Conservation (phyloP, 2,329 filamentous ascomycete species). For the Trichoderma hamatum region DNA sequence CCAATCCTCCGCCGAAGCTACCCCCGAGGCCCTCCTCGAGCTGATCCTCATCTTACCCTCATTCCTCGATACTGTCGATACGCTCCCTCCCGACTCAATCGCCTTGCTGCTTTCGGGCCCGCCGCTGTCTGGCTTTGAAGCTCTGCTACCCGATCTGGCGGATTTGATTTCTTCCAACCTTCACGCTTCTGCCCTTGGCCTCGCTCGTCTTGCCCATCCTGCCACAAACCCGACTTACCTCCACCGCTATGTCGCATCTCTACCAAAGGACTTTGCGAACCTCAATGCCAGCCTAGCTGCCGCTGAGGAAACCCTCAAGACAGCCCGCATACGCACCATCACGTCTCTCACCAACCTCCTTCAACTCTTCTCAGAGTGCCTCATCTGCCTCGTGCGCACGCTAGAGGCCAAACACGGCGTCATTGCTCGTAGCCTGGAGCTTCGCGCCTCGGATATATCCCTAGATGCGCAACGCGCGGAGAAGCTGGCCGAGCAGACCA, state of each 20-base stretch:
- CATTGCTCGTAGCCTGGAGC: conserved; percentile 54
- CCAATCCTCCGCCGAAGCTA: conserved; percentile 30
- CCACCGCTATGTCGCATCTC: conserved; percentile 58
- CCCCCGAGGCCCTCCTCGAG: conserved; percentile 53
- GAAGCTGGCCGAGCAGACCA: conserved; percentile 42
- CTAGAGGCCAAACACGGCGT: conserved; percentile 60
- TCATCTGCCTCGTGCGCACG: conserved; percentile 50
- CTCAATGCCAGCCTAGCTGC: conserved; percentile 42
- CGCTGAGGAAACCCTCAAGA: conserved; percentile 41
- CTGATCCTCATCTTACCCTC: conserved; percentile 59
- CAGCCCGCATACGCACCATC: conserved; percentile 46
- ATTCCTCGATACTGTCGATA: conserved; percentile 45
- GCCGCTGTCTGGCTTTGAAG: conserved; percentile 52
- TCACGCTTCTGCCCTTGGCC: conserved; percentile 50
- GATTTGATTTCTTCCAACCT: conserved; percentile 54
- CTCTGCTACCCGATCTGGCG: conserved; percentile 52
- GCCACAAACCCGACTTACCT: conserved; percentile 58
- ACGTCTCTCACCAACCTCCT: conserved; percentile 46
- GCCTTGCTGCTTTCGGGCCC: conserved; percentile 53
- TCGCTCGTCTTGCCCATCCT: conserved; percentile 54
- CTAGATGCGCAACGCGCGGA: conserved; percentile 49
- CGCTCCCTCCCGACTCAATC: conserved; percentile 42
- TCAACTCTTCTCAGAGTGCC: conserved; percentile 42
- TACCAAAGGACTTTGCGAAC: conserved; percentile 46
- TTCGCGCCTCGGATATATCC: conserved; percentile 51